Conservation (phyloP, 2,329 filamentous ascomycete genomes). For the Hypoxylon sp. region DNA sequence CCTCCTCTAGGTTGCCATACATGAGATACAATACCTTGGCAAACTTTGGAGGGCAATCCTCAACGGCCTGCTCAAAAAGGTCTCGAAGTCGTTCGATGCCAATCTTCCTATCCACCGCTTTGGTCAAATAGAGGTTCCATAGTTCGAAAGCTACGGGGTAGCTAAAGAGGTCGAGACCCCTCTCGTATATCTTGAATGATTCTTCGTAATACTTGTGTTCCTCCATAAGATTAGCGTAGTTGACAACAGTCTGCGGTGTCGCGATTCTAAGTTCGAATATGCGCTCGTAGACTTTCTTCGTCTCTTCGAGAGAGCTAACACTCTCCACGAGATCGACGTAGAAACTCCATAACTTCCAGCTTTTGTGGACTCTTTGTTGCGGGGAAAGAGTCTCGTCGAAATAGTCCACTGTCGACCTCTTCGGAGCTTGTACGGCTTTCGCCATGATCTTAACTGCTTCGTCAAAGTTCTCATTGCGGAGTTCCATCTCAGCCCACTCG, state of each 20-base stretch:
- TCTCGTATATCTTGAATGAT: slow-evolving; percentile 97
- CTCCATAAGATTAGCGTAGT: slow-evolving; percentile 95
- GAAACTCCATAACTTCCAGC: slow-evolving; percentile 99
- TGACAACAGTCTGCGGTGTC: slow-evolving; percentile 97
- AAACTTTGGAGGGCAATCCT: slow-evolving; percentile 94
- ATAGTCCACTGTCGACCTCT: slow-evolving; percentile 98
- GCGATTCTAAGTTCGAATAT: slow-evolving; percentile 99
- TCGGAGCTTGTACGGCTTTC: slow-evolving; percentile 96
- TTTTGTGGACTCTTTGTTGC: slow-evolving; percentile 97
- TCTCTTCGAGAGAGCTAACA: slow-evolving; percentile 90
- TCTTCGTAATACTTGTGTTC: slow-evolving; percentile 97
- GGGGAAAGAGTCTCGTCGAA: slow-evolving; percentile 95
- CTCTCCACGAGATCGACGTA: slow-evolving; percentile 98
- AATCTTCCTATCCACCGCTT: slow-evolving; percentile 96
- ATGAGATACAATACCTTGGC: slow-evolving; percentile 96
- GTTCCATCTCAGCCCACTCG: slow-evolving; percentile 98
- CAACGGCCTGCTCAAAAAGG: slow-evolving; percentile 95
- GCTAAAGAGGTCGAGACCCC: slow-evolving; percentile 96
- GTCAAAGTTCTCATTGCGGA: slow-evolving; percentile 96
- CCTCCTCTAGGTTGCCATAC: slow-evolving; percentile 98
- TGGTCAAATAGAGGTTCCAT: slow-evolving; percentile 98
- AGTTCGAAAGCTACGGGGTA: slow-evolving; percentile 98
- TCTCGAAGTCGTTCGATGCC: slow-evolving; percentile 94
- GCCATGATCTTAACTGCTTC: slow-evolving; percentile 95
- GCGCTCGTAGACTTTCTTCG: slow-evolving; percentile 92